Evolutionary conservation across 371 early-diverging fungal species (phyloP), one percentile per base, ranked within the genome.

Genomic region (Circinella minor): DNA sequence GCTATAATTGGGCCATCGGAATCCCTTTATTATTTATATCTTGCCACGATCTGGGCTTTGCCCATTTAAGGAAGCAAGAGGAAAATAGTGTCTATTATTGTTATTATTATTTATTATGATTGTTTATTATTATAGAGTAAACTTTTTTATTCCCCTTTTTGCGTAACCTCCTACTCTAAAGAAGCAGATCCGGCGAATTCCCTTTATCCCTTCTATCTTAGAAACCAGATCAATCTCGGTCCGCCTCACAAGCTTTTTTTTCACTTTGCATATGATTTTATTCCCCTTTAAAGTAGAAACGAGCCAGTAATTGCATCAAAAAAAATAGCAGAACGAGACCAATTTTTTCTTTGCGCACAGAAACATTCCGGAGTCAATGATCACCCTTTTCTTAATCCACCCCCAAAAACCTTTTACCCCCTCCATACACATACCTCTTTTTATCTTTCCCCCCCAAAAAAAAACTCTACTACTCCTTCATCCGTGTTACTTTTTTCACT

Each of bases 221-320:
- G 7, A 57, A 27, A 17, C 57, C 20, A 51, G 51, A 13, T 51
- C 51, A 51, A 51, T 34, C 34, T 57, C 57, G 36, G 57, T 57
- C 27, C 57, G 57, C 57, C 57, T 57, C 57, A 20, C 57, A 57
- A 18, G 55, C 55, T 55, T 15, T 47, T 11, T 15, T 47, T 15
- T 47, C 47, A 27, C 18, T 55, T 55, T 55, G 55, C 55, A 55
- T 55, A 55, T 55, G 55, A 55, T 55, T n/a, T 55, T n/a, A 27
- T 27, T 55, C 57, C 27, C 57, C n/a, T 57, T 57, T 27, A 27
- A 51, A 57, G 57, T 57, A 57, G 57, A 57, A 57, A 57, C 57
- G 57, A 57, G 57, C 57, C 57, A 57, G 57, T 57, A 57, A 27
- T 4, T 57, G 57, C 15, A 20, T 11, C n/a, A 18, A 14, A n/a